These are phyloP conservation scores for Plasmodium inui DNA, from an alignment of 169 alveolate genomes.

Conservation along the genomic window DNA sequence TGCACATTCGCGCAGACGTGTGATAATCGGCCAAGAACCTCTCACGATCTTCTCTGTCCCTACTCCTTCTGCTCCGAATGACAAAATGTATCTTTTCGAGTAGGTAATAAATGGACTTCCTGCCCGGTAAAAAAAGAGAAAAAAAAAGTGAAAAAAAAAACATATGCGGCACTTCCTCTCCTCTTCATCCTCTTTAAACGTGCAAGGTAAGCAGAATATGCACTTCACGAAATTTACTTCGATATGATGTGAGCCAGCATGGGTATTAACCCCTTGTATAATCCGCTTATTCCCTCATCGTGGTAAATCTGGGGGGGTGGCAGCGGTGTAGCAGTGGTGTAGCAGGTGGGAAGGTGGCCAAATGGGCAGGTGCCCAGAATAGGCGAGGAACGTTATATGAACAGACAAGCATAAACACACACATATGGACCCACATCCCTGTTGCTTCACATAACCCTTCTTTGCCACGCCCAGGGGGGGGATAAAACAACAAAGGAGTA, in stretches of 20 bases:
- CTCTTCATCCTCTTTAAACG: neutral
- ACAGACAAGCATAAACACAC: neutral
- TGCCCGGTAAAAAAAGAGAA: neutral
- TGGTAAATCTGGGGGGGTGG: slow-evolving; percentile 26
- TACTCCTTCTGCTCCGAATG: slow-evolving; percentile 9
- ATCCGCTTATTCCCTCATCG: slow-evolving; percentile 64
- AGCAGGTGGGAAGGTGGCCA: too few relatives aligned
- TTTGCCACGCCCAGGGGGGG: neutral
- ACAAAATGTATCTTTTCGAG: slow-evolving; percentile 47
- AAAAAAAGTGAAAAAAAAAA: neutral
- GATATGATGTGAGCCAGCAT: slow-evolving; percentile 63
- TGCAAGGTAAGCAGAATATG: neutral
- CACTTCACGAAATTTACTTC: slow-evolving; percentile 14
- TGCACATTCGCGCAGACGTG: neutral
- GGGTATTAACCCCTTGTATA: slow-evolving; percentile 65
- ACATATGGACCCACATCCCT: neutral
- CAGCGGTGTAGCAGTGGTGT: neutral
- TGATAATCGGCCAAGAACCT: neutral
- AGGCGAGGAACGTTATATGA: neutral
- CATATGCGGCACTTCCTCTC: neutral
- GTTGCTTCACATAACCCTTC: neutral
- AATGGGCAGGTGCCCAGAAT: neutral
- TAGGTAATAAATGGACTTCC: slow-evolving; percentile 60
- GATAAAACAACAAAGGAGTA: neutral
- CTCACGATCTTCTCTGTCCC: neutral